Base-by-base conservation (phyloP, 1,139 yeast genomes). In the Suhomyces bokatorum region DNA sequence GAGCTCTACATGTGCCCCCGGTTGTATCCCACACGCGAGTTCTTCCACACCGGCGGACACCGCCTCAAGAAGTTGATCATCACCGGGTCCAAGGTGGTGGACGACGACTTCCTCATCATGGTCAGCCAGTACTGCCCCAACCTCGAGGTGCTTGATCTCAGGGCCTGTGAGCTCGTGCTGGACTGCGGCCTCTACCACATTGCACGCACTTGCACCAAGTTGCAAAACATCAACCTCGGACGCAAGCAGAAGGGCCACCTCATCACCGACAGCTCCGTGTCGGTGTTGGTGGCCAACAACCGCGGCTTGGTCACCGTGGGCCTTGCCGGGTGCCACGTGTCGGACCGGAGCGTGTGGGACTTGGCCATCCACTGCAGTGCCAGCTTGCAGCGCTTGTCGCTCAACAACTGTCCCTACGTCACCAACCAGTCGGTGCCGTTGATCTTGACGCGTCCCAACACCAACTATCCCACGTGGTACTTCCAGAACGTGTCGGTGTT, bases 1-100 rank as follows among this genome's bases (percentile, higher is more conserved):
- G 96, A 90, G 62, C 73, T 90, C 53, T 89, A 86, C 64, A 85
- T 91, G 62, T 90, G 97, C 60, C 95, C 96, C 3, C 73, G 74
- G 43, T 62, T 87, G 30, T 57, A 75, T 3, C 96, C 96, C 1
- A 28, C 74, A 79, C 0, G 54, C 66, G 49, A 75, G 69, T 59
- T 76, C 73, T 56, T 70, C 70, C 31, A 58, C 60, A 24, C 51
- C 34, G 63, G 66, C 6, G 48, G 48, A 7, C 44, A 36, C 26
- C 62, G 63, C n/a, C 64, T 90, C 46, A 75, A 77, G 49, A 79
- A 77, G 47, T 64, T 91, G 33, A 74, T 83, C 2, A 67, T 91
- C 11, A 95, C 97, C 1, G 97, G 97, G 1, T 83, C 87, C 38
- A 79, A 77, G 52, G 66, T 69, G 1, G 72, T 88, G 9, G 81